Percentiles rank a stretch among this genome's conserved stretches.
Conservation (phyloP, 306 rosid genomes). For the Cucumis melo region DNA sequence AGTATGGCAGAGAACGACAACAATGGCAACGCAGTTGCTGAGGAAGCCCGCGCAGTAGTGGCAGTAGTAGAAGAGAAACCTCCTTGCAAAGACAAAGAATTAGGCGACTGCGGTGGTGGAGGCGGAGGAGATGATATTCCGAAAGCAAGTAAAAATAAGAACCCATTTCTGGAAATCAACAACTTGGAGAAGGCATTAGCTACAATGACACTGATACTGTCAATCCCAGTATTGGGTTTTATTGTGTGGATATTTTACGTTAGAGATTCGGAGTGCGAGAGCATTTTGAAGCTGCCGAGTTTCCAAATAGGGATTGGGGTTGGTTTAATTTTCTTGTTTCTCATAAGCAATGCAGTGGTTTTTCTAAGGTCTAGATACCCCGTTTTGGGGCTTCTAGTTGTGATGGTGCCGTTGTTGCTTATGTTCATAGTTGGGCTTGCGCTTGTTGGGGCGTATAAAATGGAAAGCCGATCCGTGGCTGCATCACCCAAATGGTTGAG, state of each 20-base stretch:
- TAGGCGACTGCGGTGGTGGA: neutral
- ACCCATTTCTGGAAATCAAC: neutral
- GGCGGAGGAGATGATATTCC: neutral
- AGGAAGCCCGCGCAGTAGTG: neutral
- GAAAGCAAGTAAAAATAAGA: neutral
- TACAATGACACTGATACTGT: neutral
- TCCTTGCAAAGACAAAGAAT: neutral
- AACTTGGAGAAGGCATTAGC: neutral
- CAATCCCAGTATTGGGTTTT: slow-evolving; percentile 15
- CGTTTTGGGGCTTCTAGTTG: slow-evolving; percentile 9
- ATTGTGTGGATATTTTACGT: slow-evolving; percentile 14
- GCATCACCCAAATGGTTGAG: slow-evolving; percentile 23
- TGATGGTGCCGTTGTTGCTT: slow-evolving; percentile 10
- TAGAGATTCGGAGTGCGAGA: slow-evolving; percentile 13
- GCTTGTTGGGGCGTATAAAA: slow-evolving; percentile 7
- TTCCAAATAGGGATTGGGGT: slow-evolving; percentile 7
- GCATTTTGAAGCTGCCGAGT: slow-evolving; percentile 1
- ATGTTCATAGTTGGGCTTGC: slow-evolving; percentile 16
- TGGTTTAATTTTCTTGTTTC: neutral
- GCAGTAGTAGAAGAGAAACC: neutral
- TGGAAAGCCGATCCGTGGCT: slow-evolving; percentile 9
- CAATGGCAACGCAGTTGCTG: neutral
- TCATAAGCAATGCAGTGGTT: slow-evolving; percentile 9
- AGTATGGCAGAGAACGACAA: neutral
- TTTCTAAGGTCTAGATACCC: slow-evolving; percentile 6